A percentile compares a stretch with the other conserved stretches of the same genome.
These are phyloP conservation scores for Sporisorium iseilematis-ciliati DNA, from an alignment of 1,284 basidiomycete genomes.

Conservation along the genomic window DNA sequence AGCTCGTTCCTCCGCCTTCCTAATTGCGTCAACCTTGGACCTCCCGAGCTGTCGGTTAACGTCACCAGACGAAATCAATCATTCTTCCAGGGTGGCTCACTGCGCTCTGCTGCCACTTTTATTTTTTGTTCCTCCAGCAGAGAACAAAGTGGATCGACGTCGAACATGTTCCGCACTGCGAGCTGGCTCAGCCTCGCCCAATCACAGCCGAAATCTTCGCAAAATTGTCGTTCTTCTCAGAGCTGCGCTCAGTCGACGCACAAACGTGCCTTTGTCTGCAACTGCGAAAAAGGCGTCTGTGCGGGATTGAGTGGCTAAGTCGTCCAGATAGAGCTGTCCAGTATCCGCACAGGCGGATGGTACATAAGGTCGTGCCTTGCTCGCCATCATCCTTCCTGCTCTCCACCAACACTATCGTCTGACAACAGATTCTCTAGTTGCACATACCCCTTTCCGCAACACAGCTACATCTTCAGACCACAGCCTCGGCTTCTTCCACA, in stretches of 20 bases:
- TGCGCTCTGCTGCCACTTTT: not conserved
- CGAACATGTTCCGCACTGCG: conserved; percentile 13
- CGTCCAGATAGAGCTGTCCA: not conserved
- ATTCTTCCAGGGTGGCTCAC: not conserved
- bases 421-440: conserved; percentile 31
- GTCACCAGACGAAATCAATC: conserved; percentile 17
- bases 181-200: not conserved
- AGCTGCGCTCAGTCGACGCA: conserved; percentile 28
- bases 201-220: conserved; percentile 2
- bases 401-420: conserved; percentile 21
- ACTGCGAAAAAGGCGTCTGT: conserved; percentile 6
- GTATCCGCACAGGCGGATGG: conserved; percentile 1
- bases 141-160: conserved; percentile 38
- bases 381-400: not conserved
- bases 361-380: conserved; percentile 34
- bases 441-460: conserved; percentile 50
- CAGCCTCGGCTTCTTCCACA: conserved; percentile 13
- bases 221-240: not conserved
- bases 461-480: conserved; percentile 24
- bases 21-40: conserved; percentile 31
- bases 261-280: conserved; percentile 10
- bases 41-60: conserved; percentile 16
- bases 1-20: conserved; percentile 41
- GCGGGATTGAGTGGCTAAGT: conserved; percentile 23
- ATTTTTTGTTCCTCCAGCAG: conserved; percentile 7